Conservation (phyloP, 2,329 filamentous ascomycete species). For the Phaeosphaeriaceae sp. region DNA sequence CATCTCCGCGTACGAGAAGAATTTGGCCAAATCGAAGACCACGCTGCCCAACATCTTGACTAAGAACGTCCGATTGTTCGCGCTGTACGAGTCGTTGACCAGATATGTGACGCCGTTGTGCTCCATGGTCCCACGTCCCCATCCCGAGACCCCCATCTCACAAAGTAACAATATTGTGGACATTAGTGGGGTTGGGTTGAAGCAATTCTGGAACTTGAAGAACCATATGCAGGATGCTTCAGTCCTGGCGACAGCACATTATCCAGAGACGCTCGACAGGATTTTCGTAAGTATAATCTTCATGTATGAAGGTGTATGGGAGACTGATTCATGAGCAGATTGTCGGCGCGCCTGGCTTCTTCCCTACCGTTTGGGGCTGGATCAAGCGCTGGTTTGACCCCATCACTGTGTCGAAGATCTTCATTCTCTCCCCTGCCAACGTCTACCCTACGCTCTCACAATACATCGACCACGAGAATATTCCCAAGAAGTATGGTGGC, state of each 20-base stretch:
- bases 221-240: slow-evolving; percentile 92
- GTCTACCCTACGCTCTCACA: slow-evolving; percentile 77
- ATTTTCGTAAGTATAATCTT: slow-evolving; percentile 65
- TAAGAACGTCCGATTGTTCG: slow-evolving; percentile 85
- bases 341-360: slow-evolving; percentile 88
- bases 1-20: slow-evolving; percentile 78
- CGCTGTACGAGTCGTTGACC: slow-evolving; percentile 91
- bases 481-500: slow-evolving; percentile 90
- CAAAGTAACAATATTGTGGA: slow-evolving; percentile 96
- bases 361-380: slow-evolving; percentile 93
- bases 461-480: slow-evolving; percentile 83
- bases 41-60: slow-evolving; percentile 71
- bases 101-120: slow-evolving; percentile 86
- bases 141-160: slow-evolving; percentile 84
- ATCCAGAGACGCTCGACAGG: slow-evolving; percentile 89
- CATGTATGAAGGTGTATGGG: background rate
- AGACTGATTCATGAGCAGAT: slow-evolving; percentile 58
- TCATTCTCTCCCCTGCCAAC: slow-evolving; percentile 78
- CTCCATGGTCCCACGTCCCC: slow-evolving; percentile 76
- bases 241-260: slow-evolving; percentile 87
- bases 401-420: slow-evolving; percentile 89
- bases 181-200: slow-evolving; percentile 83
- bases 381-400: slow-evolving; percentile 92
- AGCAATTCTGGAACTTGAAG: slow-evolving; percentile 96
- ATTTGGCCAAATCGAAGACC: slow-evolving; percentile 60